phyloP scores from a whole-genome alignment of 768 basidiomycete species.

The Dictyophora rubrovolvata region DNA sequence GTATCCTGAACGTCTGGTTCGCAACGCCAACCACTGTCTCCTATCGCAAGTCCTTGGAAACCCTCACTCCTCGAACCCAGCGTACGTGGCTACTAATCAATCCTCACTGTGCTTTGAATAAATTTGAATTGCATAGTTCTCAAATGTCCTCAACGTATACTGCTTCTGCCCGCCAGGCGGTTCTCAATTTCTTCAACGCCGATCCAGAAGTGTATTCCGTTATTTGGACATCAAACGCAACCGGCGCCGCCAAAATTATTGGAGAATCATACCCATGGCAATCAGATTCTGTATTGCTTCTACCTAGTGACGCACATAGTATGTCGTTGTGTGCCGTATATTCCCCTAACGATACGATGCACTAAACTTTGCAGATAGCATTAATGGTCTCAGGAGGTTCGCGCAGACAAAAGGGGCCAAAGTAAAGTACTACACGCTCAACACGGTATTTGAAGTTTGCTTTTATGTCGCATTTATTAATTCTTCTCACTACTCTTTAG shows the following conservation, averaged over 20 bases:
- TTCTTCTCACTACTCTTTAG: neutral
- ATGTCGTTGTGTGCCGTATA: neutral
- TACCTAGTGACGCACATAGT: neutral
- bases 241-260: slow-evolving; percentile 67
- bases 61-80: slow-evolving; percentile 46
- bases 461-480: neutral
- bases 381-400: neutral
- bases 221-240: slow-evolving; percentile 73
- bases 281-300: neutral
- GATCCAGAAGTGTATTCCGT: slow-evolving; percentile 62
- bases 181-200: slow-evolving; percentile 69
- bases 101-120: neutral
- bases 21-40: slow-evolving; percentile 60
- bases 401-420: neutral
- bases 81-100: neutral
- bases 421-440: neutral
- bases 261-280: slow-evolving; percentile 65
- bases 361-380: neutral
- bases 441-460: neutral
- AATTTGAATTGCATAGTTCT: slow-evolving; percentile 35
- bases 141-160: slow-evolving; percentile 56
- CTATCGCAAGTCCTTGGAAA: slow-evolving; percentile 62
- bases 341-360: neutral
- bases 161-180: slow-evolving; percentile 58
- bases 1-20: slow-evolving; percentile 68